Conservation (phyloP, 139 green algal genomes). For the Coelastrella sp. region DNA sequence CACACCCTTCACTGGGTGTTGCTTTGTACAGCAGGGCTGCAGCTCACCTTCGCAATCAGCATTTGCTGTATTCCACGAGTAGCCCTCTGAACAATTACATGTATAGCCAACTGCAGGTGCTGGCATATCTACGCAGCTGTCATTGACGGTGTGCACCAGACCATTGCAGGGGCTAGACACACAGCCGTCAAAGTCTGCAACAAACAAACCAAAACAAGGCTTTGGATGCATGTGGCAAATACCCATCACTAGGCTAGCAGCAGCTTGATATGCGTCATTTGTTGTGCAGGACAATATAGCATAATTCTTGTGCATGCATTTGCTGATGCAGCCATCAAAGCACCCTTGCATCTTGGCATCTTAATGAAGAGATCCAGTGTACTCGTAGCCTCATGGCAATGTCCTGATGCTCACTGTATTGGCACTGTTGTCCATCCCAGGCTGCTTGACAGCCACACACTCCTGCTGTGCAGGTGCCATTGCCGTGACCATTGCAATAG, state of each 20-base stretch:
- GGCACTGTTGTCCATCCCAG: background rate
- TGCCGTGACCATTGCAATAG: background rate
- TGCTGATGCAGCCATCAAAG: no score
- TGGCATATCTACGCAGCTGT: background rate
- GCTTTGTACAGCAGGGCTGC: background rate
- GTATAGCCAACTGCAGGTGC: background rate
- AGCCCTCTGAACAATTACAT: background rate
- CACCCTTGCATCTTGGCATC: no score
- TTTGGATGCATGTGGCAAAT: background rate
- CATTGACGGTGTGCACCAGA: background rate
- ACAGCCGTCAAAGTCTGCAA: background rate
- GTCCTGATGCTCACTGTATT: background rate
- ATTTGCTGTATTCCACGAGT: background rate
- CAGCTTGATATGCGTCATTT: no score
- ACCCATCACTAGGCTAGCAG: no score
- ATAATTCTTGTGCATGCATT: no score
- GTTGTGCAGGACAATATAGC: no score
- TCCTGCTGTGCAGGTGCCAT: background rate
- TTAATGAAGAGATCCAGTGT: background rate
- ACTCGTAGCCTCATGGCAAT: background rate
- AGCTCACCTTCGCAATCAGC: background rate
- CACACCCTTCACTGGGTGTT: no score
- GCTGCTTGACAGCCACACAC: background rate
- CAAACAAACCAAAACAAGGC: background rate
- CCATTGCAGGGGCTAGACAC: background rate